phyloP scores from a whole-genome alignment of 176 grass and related monocot genomes.

The Hsuehochloa calcarea region DNA sequence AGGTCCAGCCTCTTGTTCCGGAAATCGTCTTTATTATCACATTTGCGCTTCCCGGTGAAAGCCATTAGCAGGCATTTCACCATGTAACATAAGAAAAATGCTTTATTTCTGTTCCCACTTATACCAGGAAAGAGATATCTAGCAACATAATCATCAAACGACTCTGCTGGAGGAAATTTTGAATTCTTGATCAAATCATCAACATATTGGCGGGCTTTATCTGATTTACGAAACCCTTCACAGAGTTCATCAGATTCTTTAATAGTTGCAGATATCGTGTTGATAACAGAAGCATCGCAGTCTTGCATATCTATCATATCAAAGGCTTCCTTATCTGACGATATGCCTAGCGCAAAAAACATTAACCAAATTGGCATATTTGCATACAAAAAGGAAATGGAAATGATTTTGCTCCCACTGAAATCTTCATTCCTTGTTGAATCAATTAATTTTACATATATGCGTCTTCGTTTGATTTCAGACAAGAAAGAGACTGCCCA shows the following conservation, averaged over 20 bases:
- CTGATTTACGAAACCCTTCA: constrained; percentile 58
- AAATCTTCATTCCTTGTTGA: constrained; percentile 64
- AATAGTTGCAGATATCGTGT: constrained; percentile 73
- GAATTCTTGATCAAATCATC: constrained; percentile 60
- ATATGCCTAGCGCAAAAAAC: constrained; percentile 86
- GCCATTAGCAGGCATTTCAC: constrained; percentile 88
- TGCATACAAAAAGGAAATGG: constrained; percentile 66
- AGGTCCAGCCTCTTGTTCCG: constrained; percentile 88
- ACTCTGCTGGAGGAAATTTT: constrained; percentile 74
- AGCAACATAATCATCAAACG: constrained; percentile 82
- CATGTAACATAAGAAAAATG: constrained; percentile 89
- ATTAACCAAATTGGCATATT: constrained; percentile 86
- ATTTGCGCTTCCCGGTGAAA: constrained; percentile 77
- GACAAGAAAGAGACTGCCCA: constrained; percentile 66
- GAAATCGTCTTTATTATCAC: constrained; percentile 96
- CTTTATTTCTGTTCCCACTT: constrained; percentile 65
- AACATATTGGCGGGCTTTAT: constrained; percentile 67
- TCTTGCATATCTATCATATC: constrained; percentile 83
- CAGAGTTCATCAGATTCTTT: constrained; percentile 70
- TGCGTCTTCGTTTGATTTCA: constrained; percentile 58
- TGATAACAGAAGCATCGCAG: constrained; percentile 59
- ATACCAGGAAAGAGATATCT: constrained; percentile 76
- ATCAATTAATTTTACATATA: constrained; percentile 78
- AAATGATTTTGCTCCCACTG: constrained; percentile 64
- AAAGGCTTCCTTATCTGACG: constrained; percentile 82